phyloP scores from a whole-genome alignment of 2,329 filamentous ascomycete genomes.

The Epichloe uncinata region DNA sequence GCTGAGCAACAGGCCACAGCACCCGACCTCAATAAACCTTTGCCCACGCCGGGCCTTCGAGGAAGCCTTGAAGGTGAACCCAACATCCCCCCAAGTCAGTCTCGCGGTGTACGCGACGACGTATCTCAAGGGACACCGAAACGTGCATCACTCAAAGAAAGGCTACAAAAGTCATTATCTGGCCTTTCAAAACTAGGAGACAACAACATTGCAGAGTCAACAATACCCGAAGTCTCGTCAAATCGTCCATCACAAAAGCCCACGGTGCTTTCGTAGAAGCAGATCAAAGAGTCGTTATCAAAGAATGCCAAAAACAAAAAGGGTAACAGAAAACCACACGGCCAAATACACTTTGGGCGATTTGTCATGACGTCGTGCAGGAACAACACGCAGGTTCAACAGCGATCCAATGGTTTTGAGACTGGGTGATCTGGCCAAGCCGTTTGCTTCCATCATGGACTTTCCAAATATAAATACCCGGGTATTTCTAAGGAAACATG shows the following conservation, averaged over 20 bases:
- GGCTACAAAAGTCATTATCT: conserved; percentile 4
- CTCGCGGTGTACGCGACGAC: not conserved
- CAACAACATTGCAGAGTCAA: not conserved
- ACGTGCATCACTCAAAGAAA: conserved; percentile 1
- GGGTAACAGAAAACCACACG: not conserved
- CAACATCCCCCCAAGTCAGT: not conserved
- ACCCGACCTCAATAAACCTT: not conserved
- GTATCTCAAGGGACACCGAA: not conserved
- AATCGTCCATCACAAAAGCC: not conserved
- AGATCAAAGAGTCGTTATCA: not conserved
- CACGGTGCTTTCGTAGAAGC: not conserved
- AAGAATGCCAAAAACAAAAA: not conserved
- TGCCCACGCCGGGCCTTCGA: not conserved
- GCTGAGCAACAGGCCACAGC: not conserved
- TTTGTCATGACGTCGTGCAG: not conserved
- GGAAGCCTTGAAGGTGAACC: not conserved
- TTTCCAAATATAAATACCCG: not conserved
- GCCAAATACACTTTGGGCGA: not conserved
- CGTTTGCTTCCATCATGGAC: not conserved
- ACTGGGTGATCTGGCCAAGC: not conserved
- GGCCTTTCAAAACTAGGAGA: conserved; percentile 1
- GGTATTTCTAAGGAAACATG: not conserved
- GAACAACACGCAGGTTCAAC: not conserved
- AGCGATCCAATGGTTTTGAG: not conserved
- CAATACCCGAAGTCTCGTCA: not conserved